Conservation (phyloP, 2,329 filamentous ascomycete genomes). For the Lachnellula hyalina region DNA sequence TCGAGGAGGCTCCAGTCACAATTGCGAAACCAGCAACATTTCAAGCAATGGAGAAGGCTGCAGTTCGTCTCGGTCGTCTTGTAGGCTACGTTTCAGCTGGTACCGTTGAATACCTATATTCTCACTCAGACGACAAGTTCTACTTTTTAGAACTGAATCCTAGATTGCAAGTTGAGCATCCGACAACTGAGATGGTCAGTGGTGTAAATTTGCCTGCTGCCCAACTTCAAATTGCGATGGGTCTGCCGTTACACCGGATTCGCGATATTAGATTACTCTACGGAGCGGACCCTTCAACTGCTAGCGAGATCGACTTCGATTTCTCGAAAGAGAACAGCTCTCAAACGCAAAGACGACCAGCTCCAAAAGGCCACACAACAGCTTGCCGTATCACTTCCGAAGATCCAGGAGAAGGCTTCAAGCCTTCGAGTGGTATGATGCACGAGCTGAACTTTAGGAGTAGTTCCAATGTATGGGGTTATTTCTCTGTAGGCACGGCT, state of each 20-base stretch:
- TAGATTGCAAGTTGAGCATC: slow-evolving; percentile 98
- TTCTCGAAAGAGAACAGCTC: slow-evolving; percentile 83
- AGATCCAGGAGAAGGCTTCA: slow-evolving; percentile 98
- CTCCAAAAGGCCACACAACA: slow-evolving; percentile 93
- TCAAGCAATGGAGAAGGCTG: slow-evolving; percentile 93
- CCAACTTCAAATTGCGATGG: slow-evolving; percentile 98
- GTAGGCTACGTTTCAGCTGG: slow-evolving; percentile 98
- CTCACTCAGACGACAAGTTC: slow-evolving; percentile 95
- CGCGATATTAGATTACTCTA: slow-evolving; percentile 95
- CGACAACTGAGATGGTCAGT: slow-evolving; percentile 98
- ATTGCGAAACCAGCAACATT: slow-evolving; percentile 88
- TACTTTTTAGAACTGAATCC: slow-evolving; percentile 99
- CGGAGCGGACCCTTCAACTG: slow-evolving; percentile 83
- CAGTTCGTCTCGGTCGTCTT: slow-evolving; percentile 85
- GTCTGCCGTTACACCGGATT: slow-evolving; percentile 90
- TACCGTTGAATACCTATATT: slow-evolving; percentile 99
- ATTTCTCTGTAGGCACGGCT: slow-evolving; percentile 96
- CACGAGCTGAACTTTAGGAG: slow-evolving; percentile 98
- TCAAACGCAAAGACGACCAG: slow-evolving; percentile 80
- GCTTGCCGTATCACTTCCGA: slow-evolving; percentile 99
- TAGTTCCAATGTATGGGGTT: slow-evolving; percentile 99
- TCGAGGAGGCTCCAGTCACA: slow-evolving; percentile 96
- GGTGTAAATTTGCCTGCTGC: slow-evolving; percentile 96
- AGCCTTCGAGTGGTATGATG: slow-evolving; percentile 97
- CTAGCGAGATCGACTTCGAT: slow-evolving; percentile 90